Evolutionary conservation across 1,284 basidiomycete species (phyloP).

Genomic region (Apiotrichum gracile): DNA sequence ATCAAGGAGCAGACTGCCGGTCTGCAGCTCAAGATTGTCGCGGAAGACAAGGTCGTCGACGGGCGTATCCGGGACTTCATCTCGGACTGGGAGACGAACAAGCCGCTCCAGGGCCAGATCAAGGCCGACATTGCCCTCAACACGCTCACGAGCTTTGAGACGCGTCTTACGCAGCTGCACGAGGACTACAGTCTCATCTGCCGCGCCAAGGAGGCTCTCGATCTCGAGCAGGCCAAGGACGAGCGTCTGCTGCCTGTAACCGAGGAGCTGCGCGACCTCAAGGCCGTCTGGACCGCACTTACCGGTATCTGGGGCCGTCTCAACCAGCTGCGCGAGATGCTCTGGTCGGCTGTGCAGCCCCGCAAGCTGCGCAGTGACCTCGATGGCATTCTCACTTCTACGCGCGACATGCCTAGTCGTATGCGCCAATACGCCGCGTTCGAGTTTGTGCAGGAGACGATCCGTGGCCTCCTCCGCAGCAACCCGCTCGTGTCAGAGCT

Average conservation of each 20-base stretch:
- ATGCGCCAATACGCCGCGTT: slow-evolving; percentile 99
- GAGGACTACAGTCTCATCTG: slow-evolving; percentile 92
- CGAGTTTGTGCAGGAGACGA: slow-evolving; percentile 91
- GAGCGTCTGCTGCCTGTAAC: slow-evolving; percentile 87
- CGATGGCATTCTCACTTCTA: slow-evolving; percentile 78
- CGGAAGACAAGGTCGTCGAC: slow-evolving; percentile 95
- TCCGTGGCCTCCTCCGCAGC: slow-evolving; percentile 80
- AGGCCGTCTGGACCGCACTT: slow-evolving; percentile 97
- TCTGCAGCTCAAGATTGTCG: slow-evolving; percentile 96
- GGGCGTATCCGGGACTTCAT: slow-evolving; percentile 86
- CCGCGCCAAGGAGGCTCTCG: slow-evolving; percentile 91
- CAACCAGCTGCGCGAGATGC: slow-evolving; percentile 75
- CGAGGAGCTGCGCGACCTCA: slow-evolving; percentile 91
- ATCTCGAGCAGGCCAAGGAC: slow-evolving; percentile 83
- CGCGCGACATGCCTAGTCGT: slow-evolving; percentile 96
- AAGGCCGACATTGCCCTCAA: slow-evolving; percentile 93
- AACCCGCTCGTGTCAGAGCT: slow-evolving; percentile 85
- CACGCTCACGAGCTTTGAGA: slow-evolving; percentile 88
- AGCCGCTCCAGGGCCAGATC: slow-evolving; percentile 89
- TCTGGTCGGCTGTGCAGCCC: slow-evolving; percentile 86
- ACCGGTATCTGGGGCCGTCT: slow-evolving; percentile 96
- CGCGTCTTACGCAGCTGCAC: slow-evolving; percentile 76
- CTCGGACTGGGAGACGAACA: slow-evolving; percentile 74
- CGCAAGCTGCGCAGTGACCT: slow-evolving; percentile 92
- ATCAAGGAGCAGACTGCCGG: slow-evolving; percentile 95